Percentiles rank a stretch among this genome's conserved stretches.
Evolutionary conservation across 352 stramenopile genomes (phyloP).

Genomic region (Phytophthora aleatoria): DNA sequence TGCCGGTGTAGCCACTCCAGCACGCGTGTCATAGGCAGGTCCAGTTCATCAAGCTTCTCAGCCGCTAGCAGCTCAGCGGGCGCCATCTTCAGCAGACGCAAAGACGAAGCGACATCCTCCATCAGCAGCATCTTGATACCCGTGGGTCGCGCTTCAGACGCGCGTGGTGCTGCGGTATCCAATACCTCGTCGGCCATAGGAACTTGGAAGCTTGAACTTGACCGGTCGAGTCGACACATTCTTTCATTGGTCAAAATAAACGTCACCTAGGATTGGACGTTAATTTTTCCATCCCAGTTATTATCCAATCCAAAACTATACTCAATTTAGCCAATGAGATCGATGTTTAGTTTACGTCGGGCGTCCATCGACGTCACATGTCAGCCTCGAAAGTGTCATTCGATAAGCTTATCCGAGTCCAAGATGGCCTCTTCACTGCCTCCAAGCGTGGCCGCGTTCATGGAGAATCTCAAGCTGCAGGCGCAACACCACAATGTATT

Average conservation of each 20-base stretch:
- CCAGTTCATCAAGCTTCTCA: conserved; percentile 17
- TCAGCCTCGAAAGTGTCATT: conserved; percentile 4
- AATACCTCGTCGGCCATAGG: conserved; percentile 6
- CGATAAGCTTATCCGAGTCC: background rate
- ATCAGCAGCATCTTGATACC: conserved; percentile 17
- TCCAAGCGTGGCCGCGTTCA: conserved; percentile 24
- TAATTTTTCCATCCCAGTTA: background rate
- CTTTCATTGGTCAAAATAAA: background rate
- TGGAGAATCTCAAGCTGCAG: conserved; percentile 36
- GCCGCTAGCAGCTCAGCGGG: conserved; percentile 7
- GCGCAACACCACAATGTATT: conserved; percentile 38
- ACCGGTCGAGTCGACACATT: conserved; percentile 10
- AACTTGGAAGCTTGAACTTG: conserved; percentile 18
- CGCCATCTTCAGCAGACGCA: conserved; percentile 13
- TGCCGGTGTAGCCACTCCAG: conserved; percentile 26
- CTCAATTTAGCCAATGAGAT: conserved; percentile 9
- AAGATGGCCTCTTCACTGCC: conserved; percentile 11
- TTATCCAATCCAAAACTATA: background rate
- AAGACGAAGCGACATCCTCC: conserved; percentile 14
- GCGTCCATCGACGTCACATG: background rate
- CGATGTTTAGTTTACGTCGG: background rate
- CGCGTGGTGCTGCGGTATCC: background rate
- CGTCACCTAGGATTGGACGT: background rate
- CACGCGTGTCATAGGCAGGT: conserved; percentile 10
- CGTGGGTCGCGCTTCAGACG: background rate